These are phyloP conservation scores for Neurospora sublineolata DNA, from an alignment of 495 filamentous ascomycete genomes.

Conservation along the genomic window DNA sequence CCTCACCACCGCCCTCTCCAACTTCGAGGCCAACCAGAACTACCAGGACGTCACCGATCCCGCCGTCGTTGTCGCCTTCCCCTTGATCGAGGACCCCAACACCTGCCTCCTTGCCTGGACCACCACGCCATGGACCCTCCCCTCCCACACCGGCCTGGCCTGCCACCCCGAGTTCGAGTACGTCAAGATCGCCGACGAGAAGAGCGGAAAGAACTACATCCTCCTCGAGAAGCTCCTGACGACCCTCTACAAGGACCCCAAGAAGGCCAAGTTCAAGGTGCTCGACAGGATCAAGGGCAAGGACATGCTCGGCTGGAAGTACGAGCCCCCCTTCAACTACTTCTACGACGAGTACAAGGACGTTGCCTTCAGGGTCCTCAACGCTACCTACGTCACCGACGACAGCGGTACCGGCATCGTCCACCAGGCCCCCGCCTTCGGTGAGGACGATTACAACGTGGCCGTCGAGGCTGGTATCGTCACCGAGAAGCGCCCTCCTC, in stretches of 20 bases:
- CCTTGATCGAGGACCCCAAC: conserved; percentile 62
- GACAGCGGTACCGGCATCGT: conserved; percentile 94
- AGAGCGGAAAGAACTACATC: conserved; percentile 73
- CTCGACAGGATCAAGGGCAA: conserved; percentile 71
- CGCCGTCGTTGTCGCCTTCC: conserved; percentile 83
- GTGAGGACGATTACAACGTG: conserved; percentile 92
- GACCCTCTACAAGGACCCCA: conserved; percentile 89
- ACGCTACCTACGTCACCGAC: conserved; percentile 79
- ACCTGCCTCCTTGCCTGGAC: conserved; percentile 82
- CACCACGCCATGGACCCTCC: conserved; percentile 93
- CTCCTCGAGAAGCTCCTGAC: conserved; percentile 73
- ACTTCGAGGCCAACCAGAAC: conserved; percentile 90
- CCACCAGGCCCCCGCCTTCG: conserved; percentile 89
- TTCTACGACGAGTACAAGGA: conserved; percentile 93
- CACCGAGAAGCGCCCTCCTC: conserved; percentile 61
- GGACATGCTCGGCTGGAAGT: conserved; percentile 85
- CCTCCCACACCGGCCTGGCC: conserved; percentile 71
- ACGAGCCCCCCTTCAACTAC: conserved; percentile 85
- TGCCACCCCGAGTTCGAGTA: conserved; percentile 89
- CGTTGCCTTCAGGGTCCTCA: conserved; percentile 82
- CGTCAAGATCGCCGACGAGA: conserved; percentile 77
- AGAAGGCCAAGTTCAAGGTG: conserved; percentile 93
- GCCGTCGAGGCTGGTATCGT: conserved; percentile 71
- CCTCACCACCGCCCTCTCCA: conserved; percentile 79
- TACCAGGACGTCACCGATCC: conserved; percentile 91